These are phyloP conservation scores for Brassica juncea DNA, from an alignment of 345 rosid species.

Conservation along the genomic window DNA sequence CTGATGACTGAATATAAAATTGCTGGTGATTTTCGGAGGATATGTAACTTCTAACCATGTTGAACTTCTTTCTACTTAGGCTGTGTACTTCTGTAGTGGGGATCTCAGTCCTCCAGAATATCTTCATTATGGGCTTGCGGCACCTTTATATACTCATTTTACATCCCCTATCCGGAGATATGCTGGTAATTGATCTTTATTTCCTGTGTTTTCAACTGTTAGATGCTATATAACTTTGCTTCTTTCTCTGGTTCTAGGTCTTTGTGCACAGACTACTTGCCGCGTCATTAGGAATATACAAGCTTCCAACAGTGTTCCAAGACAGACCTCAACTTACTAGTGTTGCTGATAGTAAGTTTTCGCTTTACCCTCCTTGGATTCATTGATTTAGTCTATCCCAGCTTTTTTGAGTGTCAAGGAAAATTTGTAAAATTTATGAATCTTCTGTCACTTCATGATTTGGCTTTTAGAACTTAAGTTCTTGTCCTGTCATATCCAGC, in stretches of 20 bases:
- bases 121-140: constrained; percentile 95
- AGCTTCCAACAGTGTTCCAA: constrained; percentile 79
- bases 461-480: neutral
- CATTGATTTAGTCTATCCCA: neutral
- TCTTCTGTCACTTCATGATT: neutral
- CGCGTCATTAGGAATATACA: constrained; percentile 83
- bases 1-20: constrained; percentile 1
- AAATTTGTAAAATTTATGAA: neutral
- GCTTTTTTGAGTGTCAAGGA: neutral
- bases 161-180: constrained; percentile 97
- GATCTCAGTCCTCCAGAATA: constrained; percentile 91
- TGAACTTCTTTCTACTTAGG: constrained; percentile 50
- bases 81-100: constrained; percentile 98
- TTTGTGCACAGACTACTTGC: constrained; percentile 95
- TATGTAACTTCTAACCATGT: neutral
- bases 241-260: constrained; percentile 58
- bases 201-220: constrained; percentile 19
- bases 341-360: constrained; percentile 84
- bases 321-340: constrained; percentile 83
- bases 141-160: constrained; percentile 92
- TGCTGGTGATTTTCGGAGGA: constrained; percentile 3
- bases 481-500: constrained; percentile 2
- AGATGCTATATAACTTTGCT: constrained; percentile 26
- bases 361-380: neutral
- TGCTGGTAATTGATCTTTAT: constrained; percentile 58